These are phyloP conservation scores for Astragalus glycyphyllos DNA, from an alignment of 306 rosid species.

Conservation along the genomic window DNA sequence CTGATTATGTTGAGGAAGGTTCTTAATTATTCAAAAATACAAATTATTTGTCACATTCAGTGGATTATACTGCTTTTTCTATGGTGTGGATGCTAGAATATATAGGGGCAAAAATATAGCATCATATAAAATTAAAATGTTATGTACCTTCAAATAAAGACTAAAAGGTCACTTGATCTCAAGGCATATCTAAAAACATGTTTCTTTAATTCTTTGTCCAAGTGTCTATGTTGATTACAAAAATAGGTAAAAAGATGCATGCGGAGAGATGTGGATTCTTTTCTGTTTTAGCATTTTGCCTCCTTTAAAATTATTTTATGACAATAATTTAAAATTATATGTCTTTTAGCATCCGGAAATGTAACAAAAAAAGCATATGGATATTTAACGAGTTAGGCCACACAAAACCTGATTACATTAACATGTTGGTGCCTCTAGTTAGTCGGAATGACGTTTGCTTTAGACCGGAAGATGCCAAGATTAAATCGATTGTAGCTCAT, in stretches of 20 bases:
- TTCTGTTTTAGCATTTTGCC: neutral
- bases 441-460: no score
- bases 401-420: slow-evolving; percentile 15
- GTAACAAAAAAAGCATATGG: no score
- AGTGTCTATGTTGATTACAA: slow-evolving; percentile 13
- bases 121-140: slow-evolving; percentile 34
- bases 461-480: no score
- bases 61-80: slow-evolving; percentile 32
- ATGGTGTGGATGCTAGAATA: slow-evolving; percentile 25
- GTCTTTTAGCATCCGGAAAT: neutral
- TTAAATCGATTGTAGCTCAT: no score
- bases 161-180: slow-evolving; percentile 38
- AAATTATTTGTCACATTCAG: slow-evolving; percentile 12
- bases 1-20: slow-evolving; percentile 32
- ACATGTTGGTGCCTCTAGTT: no score
- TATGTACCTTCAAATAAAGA: neutral
- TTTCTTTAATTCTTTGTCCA: slow-evolving; percentile 28
- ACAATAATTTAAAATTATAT: neutral
- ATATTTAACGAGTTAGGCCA: slow-evolving; percentile 6
- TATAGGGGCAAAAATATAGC: slow-evolving; percentile 28
- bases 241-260: slow-evolving; percentile 13
- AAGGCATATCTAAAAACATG: slow-evolving; percentile 34
- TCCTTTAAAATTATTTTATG: neutral
- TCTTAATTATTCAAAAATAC: slow-evolving; percentile 3
- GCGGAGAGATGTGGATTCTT: neutral